A percentile compares a stretch with the other conserved stretches of the same genome.
phyloP scores from a whole-genome alignment of 164 flowering plant species.

The Litsea cubeba region DNA sequence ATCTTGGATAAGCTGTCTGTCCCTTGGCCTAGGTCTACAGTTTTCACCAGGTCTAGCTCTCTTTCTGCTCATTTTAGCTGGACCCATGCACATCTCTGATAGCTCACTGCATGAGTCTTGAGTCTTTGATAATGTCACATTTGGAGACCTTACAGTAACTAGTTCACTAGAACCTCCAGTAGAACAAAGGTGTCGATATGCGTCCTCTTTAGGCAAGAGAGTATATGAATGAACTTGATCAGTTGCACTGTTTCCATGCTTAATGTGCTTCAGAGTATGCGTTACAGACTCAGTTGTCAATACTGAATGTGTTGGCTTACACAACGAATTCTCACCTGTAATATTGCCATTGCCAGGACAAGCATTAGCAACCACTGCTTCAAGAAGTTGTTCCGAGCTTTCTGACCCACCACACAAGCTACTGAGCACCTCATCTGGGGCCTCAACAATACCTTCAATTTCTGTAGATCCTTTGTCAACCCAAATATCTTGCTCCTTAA shows the following conservation, averaged over 20 bases:
- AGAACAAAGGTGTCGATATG: background rate
- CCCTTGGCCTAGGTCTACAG: conserved; percentile 73
- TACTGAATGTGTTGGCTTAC: conserved; percentile 1
- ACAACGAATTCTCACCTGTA: conserved; percentile 4
- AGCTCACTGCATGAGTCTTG: conserved; percentile 20
- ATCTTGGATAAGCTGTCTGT: conserved; percentile 89
- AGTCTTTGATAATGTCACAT: conserved; percentile 32
- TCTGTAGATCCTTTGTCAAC: background rate
- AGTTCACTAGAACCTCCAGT: background rate
- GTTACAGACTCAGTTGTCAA: conserved; percentile 4
- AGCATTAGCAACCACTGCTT: conserved; percentile 37
- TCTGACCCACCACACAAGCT: conserved; percentile 23
- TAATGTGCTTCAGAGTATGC: background rate
- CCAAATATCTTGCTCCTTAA: conserved; percentile 18
- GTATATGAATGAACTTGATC: background rate
- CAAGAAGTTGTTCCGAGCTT: conserved; percentile 40
- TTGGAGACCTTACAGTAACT: conserved; percentile 12
- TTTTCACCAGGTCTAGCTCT: conserved; percentile 36
- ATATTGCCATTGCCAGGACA: background rate
- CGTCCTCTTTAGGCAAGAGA: background rate
- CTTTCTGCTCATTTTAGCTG: conserved; percentile 31
- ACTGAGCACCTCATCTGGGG: conserved; percentile 1
- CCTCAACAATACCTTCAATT: conserved; percentile 1
- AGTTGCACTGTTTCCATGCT: background rate
- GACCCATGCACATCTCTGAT: conserved; percentile 27